Evolutionary conservation across 2,329 filamentous ascomycete species (phyloP), one percentile per base, ranked within the genome.

Genomic region (Cladosporium oxysporum): DNA sequence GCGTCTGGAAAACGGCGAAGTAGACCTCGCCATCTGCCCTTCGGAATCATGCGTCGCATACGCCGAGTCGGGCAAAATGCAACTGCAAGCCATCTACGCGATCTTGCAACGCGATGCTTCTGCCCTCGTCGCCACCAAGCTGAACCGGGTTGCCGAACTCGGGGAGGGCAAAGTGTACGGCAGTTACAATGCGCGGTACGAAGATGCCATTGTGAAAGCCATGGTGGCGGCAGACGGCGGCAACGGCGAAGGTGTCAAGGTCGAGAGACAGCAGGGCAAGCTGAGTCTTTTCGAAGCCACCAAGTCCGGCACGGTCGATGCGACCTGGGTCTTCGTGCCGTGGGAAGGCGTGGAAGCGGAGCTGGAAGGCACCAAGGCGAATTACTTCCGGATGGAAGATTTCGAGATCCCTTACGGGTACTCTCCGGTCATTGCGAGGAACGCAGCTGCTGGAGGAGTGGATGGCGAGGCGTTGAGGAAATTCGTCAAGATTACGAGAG

Each of bases 321-420:
- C 73, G 0, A 76, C 75, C 1, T 76, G 75, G 75, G 68, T 75
- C 49, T 76, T 76, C 62, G 47, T 76, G 53, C 74, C 75, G 14
- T 76, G 75, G 75, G 75, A 76, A 58, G 73, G 74, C 2, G 70
- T 75, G 8, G 73, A 76, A 58, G 73, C 74, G 1, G 70, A 72
- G 67, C 37, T 70, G 16, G 69, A 74, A 8, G 71, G 70, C 3
- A 63, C 69, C 3, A 60, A 70, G 23, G 60, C 70, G 50, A 67
- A 71, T 28, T 64, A 66, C 28, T 75, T 74, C 65, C 66, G 59
- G 33, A 52, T 71, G 31, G 70, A 69, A 44, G 73, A 75, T 49
- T 72, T 68, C 57, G 72, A 67, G 16, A 69, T 76, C 12, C 72
- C 73, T 7, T 76, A 76, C 62, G 75, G 75, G 12, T 76, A 75